phyloP scores from a whole-genome alignment of 139 green algal species.

The Closterium sp. region DNA sequence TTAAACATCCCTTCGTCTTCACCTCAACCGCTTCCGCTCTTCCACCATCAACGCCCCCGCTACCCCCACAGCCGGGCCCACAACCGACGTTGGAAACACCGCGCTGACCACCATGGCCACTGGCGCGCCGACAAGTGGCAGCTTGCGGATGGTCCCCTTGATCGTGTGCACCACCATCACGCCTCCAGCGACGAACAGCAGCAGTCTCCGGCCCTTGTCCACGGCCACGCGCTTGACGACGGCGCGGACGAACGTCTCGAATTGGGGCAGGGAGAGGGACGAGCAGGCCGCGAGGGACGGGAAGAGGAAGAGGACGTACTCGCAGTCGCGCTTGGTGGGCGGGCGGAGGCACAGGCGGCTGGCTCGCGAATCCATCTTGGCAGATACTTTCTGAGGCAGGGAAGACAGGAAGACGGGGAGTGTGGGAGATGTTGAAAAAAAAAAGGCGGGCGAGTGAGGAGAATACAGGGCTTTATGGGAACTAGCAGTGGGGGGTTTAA shows the following conservation, averaged over 20 bases:
- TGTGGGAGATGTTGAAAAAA: neutral
- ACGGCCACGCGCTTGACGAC: constrained; percentile 25
- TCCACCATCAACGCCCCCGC: constrained; percentile 7
- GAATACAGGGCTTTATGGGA: neutral
- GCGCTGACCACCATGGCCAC: neutral
- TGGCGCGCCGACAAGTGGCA: constrained; percentile 4
- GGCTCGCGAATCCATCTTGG: neutral
- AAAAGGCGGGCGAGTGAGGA: neutral
- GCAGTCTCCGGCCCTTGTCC: constrained; percentile 1
- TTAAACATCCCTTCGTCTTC: neutral
- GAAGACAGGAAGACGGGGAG: too few relatives aligned
- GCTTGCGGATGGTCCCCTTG: constrained; percentile 1
- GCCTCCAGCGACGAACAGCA: constrained; percentile 12
- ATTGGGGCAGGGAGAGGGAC: neutral
- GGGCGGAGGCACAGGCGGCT: constrained; percentile 9
- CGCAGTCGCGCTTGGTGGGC: neutral
- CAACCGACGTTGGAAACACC: neutral
- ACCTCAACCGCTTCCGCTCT: constrained; percentile 1
- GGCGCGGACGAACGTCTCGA: neutral
- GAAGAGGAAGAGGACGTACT: neutral
- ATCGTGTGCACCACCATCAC: neutral
- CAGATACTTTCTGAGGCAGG: constrained; percentile 1
- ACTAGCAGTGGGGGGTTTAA: neutral
- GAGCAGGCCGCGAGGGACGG: neutral
- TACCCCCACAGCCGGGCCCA: constrained; percentile 11